A percentile compares a stretch with the other conserved stretches of the same genome.
These are phyloP conservation scores for Macrolepiota fuliginosa DNA, from an alignment of 768 basidiomycete genomes.

Conservation along the genomic window DNA sequence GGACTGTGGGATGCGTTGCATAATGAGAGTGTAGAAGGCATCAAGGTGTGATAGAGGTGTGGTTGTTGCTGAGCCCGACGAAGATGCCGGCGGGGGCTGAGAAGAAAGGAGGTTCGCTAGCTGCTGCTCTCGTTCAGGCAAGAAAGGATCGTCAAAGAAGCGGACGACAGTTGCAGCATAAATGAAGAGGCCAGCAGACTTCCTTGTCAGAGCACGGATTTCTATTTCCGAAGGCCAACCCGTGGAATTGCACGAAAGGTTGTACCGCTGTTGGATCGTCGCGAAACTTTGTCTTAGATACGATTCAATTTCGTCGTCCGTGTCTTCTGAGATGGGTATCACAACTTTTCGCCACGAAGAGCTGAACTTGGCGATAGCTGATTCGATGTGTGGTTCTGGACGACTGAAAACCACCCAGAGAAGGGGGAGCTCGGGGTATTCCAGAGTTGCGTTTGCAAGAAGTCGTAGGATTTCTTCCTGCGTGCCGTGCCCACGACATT, in stretches of 20 bases:
- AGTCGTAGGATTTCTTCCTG: constrained; percentile 16
- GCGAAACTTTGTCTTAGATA: constrained; percentile 16
- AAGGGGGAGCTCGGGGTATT: constrained; percentile 15
- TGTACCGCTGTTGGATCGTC: constrained; percentile 14
- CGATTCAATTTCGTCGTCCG: constrained; percentile 18
- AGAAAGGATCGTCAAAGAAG: constrained; percentile 17
- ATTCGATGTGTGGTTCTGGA: constrained; percentile 22
- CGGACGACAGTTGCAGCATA: constrained; percentile 25
- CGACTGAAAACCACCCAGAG: constrained; percentile 25
- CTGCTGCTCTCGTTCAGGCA: constrained; percentile 4
- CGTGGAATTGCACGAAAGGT: neutral
- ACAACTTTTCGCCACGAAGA: neutral
- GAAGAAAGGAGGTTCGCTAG: neutral
- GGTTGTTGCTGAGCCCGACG: neutral
- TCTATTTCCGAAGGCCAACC: constrained; percentile 21
- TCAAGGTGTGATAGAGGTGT: neutral
- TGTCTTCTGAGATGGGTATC: constrained; percentile 12
- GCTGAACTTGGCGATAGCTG: neutral
- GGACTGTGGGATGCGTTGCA: neutral
- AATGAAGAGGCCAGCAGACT: constrained; percentile 24
- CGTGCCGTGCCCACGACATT: constrained; percentile 18
- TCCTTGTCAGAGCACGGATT: constrained; percentile 17
- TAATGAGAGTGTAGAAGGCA: constrained; percentile 1
- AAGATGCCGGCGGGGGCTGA: neutral
- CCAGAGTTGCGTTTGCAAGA: neutral